Evolutionary conservation across 352 stramenopile species (phyloP), one percentile per base, ranked within the genome.

Genomic region (Blastocystis hominis): DNA sequence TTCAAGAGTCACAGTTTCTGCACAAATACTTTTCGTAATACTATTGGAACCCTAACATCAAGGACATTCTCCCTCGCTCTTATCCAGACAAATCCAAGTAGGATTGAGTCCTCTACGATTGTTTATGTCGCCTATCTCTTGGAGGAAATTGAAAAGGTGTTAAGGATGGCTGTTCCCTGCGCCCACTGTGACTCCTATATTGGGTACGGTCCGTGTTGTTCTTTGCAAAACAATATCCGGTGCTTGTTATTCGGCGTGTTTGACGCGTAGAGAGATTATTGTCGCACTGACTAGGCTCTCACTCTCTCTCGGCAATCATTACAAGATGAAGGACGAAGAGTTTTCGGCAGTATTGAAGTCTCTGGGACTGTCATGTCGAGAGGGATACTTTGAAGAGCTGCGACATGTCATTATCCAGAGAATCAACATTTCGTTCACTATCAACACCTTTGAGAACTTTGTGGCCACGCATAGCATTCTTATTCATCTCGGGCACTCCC

Each of bases 1-100:
- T 76, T 34, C 64, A 76, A 76, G n/a, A 76, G 44, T 76, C 64
- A 34, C 20, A 34, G 36, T 76, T 76, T 55, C 36, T 76, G 17
- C 42, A 76, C 42, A 50, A 34, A 34, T 76, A 76, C 47, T 76
- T 50, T 34, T 40, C 36, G 64, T 76, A 53, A 7, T n/a, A n/a
- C n/a, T n/a, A n/a, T n/a, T n/a, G n/a, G n/a, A n/a, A n/a, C n/a
- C n/a, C n/a, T n/a, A 34, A 40, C 47, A 15, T 76, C 64, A 50
- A 76, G 24, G n/a, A 34, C 17, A 55, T 76, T 55, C 36, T 76
- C 36, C 15, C 20, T 55, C n/a, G 50, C n/a, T n/a, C n/a, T n/a
- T n/a, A n/a, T n/a, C n/a, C n/a, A n/a, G n/a, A n/a, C n/a, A 30
- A 15, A 55, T 17, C 36, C 36, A 40, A 40, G 42, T n/a, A 30